Base-by-base conservation (phyloP, 2,329 filamentous ascomycete genomes). In the Aspergillus proliferans region DNA sequence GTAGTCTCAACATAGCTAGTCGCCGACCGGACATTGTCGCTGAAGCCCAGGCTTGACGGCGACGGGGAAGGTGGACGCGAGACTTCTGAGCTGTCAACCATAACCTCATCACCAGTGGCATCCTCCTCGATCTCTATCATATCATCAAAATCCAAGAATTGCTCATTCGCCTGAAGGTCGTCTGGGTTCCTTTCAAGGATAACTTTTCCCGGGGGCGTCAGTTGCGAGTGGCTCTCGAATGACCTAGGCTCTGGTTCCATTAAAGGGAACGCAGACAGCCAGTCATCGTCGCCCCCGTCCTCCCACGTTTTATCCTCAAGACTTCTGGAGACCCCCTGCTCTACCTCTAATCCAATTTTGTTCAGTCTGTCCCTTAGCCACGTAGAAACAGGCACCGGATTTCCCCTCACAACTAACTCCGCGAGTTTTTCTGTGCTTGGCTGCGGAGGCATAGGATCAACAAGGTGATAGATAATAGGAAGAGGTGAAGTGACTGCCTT, bases 351-450 rank as follows among this genome's bases (percentile, higher is more conserved):
- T 45, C 46, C 54, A n/a, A 48, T 54, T 18, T 48, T 45, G 21
- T 52, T 45, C 21, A 57, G 26, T 41, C 45, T 58, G 28, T 48
- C 50, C 41, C 50, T 46, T n/a, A 54, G 26, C 9, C 15, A 49
- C 28, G 26, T 49, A 21, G 56, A 52, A n/a, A 24, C 10, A 33
- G 41, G 45, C 10, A 44, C 43, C n/a, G 22, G 15, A 22, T 43
- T 43, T 24, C 39, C 26, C 12, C 39, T 45, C 15, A 46, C 24
- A 21, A 47, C 40, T 12, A 45, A 43, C 44, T 57, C 53, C 40
- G 54, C 54, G 54, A 54, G 55, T 15, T 44, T 21, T 5, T 53
- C 53, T 7, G 48, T 43, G 2, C 44, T 47, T 46, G 53, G 49
- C 38, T 43, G 42, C 21, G 58, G 8, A 30, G 53, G 52, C 22